phyloP scores from a whole-genome alignment of 495 filamentous ascomycete species.

The Hyaloscypha finlandica region DNA sequence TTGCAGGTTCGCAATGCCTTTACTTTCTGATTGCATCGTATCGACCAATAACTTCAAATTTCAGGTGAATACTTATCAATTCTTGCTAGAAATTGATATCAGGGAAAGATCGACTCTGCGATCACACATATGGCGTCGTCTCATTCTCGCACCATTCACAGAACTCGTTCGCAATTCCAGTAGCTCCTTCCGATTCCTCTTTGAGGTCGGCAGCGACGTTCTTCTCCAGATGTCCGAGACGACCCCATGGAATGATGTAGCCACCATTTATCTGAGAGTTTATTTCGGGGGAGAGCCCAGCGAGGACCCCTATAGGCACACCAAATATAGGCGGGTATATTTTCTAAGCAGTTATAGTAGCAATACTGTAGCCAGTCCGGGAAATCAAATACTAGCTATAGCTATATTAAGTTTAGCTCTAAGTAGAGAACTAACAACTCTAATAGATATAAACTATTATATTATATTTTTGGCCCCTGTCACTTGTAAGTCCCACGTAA shows the following conservation, averaged over 20 bases:
- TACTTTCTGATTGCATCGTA: neutral
- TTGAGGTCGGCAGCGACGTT: neutral
- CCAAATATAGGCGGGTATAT: constrained; percentile 38
- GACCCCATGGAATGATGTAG: constrained; percentile 6
- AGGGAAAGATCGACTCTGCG: neutral
- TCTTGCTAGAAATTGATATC: neutral
- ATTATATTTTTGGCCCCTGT: too few relatives aligned
- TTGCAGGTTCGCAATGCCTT: neutral
- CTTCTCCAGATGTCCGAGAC: neutral
- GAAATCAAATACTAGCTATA: too few relatives aligned
- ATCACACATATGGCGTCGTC: neutral
- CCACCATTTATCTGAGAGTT: constrained; percentile 31
- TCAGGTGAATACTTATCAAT: neutral
- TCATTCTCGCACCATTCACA: neutral
- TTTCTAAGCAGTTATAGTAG: too few relatives aligned
- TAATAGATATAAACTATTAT: too few relatives aligned
- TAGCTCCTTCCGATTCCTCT: neutral
- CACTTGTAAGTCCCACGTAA: too few relatives aligned
- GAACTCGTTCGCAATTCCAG: neutral
- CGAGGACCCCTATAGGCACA: constrained; percentile 46
- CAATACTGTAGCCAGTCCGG: too few relatives aligned
- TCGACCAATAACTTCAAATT: neutral
- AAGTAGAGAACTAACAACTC: too few relatives aligned
- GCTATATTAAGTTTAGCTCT: too few relatives aligned
- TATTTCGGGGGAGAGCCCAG: constrained; percentile 40